Base-by-base conservation (phyloP, 768 basidiomycete genomes). In the Chalciporus chontae region DNA sequence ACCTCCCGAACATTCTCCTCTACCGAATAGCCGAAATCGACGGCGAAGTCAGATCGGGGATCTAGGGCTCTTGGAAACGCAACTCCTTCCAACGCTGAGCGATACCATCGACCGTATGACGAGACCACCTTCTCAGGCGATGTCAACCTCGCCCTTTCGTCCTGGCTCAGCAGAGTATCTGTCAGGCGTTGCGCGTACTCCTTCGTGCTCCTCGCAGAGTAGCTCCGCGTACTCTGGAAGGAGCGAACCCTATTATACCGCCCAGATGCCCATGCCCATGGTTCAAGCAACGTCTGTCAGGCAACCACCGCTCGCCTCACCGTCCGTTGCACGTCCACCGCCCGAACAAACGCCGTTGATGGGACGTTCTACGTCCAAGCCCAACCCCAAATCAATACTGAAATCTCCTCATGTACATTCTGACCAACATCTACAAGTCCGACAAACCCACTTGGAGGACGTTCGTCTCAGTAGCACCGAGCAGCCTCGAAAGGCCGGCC, bases 81-180 rank as follows among this genome's bases (percentile, higher is more conserved):
- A 85, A 23, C 71, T 89, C 4, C 64, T 89, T 32, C 87, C 87
- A 8, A 83, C 85, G 15, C 70, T 90, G 31, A 74, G 79, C 37
- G 86, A 88, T 48, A 90, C 87, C 0, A 76, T 90, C 32, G 78
- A 84, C 56, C 77, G 80, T 40, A 90, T 89, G 87, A 89, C 87
- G 3, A 71, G 76, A 45, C 69, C 75, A 13, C 78, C 80, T 1
- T 72, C 71, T 36, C 67, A 67, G 47, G 50, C 52, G 11, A 48
- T 46, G 21, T 4, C 51, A 14, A 51, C 32, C 31, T 36, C 61
- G 31, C 53, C 61, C n/a, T 37, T 47, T 27, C 38, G 38, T 31
- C 23, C 42, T 3, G 17, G 10, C 4, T 36, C 52, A 17, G 52
- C 23, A 5, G 17, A 47, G 19, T 43, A 24, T 47, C 44, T 48